Conservation (phyloP, 306 rosid species). For the Spatholobus suberectus region DNA sequence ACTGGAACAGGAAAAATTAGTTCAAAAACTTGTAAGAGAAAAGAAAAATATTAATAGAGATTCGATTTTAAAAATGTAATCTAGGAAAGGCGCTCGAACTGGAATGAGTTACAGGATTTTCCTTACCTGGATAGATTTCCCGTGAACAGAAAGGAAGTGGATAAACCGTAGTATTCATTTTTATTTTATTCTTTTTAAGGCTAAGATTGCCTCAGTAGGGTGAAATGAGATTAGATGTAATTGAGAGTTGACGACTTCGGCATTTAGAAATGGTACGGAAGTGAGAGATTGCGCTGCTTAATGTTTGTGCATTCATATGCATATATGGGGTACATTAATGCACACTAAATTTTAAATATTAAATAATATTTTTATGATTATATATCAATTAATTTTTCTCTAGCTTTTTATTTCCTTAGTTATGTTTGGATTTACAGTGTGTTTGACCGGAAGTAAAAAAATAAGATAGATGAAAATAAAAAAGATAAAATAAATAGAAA, state of each 20-base stretch:
- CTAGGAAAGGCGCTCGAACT: background rate
- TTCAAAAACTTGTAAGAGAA: background rate
- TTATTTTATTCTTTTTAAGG: background rate
- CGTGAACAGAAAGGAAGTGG: background rate
- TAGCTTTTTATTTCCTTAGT: no score
- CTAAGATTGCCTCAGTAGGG: background rate
- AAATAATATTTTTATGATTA: background rate
- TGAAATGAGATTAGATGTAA: background rate
- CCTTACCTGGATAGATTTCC: conserved; percentile 9
- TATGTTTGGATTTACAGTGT: no score
- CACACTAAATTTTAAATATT: background rate
- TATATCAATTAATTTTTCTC: no score
- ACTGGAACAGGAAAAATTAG: background rate
- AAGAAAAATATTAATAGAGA: background rate
- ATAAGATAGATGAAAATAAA: no score
- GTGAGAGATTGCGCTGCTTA: background rate
- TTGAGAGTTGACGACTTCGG: background rate
- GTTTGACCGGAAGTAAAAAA: no score
- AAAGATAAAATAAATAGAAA: no score
- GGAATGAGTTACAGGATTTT: background rate
- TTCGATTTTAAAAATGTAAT: background rate
- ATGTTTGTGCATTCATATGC: background rate
- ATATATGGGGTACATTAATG: background rate
- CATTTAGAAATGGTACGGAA: background rate
- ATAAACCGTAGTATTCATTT: background rate